These are phyloP conservation scores for Solanum aculeatissimum DNA, from an alignment of 305 asterid genomes.

Conservation along the genomic window DNA sequence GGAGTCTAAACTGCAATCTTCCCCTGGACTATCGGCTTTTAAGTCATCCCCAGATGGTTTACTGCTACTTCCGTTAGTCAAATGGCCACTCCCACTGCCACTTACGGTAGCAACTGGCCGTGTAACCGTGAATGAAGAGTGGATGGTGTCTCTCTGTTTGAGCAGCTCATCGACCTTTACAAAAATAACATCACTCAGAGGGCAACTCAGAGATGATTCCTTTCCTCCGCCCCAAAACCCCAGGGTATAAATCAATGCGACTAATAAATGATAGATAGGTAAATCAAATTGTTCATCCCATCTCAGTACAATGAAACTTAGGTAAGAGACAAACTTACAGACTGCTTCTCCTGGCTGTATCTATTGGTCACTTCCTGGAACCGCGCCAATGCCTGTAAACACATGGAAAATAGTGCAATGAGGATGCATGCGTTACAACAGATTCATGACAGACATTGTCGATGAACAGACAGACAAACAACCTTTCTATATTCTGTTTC, in stretches of 20 bases:
- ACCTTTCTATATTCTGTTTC: conserved; percentile 98
- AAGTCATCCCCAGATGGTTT: conserved; percentile 19
- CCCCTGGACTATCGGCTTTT: conserved; percentile 53
- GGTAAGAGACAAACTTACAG: conserved; percentile 48
- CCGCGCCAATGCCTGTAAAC: conserved; percentile 81
- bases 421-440: not conserved
- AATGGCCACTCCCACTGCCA: conserved; percentile 28
- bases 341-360: conserved; percentile 80
- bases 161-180: conserved; percentile 88
- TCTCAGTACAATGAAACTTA: not conserved
- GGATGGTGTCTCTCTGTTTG: conserved; percentile 76
- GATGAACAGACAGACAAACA: not conserved
- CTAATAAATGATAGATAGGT: not conserved
- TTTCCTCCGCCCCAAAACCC: not conserved
- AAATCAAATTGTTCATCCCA: not conserved
- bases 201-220: not conserved
- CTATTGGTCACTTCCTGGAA: conserved; percentile 91
- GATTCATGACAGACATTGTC: not conserved
- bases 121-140: conserved; percentile 68
- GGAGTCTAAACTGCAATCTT: conserved; percentile 78
- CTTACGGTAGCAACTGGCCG: conserved; percentile 28
- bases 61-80: conserved; percentile 33
- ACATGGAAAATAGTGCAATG: not conserved
- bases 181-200: not conserved
- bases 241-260: not conserved